Evolutionary conservation across 805 yeast genomes (phyloP), one percentile per base, ranked within the genome.

Genomic region (Priceomyces castillae): DNA sequence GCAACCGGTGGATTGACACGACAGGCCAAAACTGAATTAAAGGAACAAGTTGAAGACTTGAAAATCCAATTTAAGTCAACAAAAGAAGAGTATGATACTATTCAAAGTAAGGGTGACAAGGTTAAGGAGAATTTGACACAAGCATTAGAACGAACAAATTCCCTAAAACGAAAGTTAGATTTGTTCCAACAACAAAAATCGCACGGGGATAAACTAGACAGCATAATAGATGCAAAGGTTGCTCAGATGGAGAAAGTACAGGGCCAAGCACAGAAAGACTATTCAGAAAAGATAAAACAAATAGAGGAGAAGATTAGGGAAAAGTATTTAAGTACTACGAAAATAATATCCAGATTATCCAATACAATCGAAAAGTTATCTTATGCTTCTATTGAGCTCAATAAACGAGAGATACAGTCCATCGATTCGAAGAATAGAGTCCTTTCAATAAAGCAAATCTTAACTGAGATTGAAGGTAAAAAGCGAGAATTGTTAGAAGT

Each of bases 251-350:
- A 60, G 36, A 55, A 52, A 34, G 46, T 73, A 16, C 65, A 68
- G 43, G 50, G 52, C 0, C 77, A 73, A 39, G 57, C 76, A 1
- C 58, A 56, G 19, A 61, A 58, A 40, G 82, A 78, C 50, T 68
- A 71, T 40, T 59, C 71, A 2, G 62, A 61, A 3, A 73, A 70
- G 41, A 69, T 71, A 4, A 54, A 54, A 12, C 61, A 59, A 7
- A 55, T 68, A 9, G 67, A 70, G 34, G 34, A 38, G 1, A 53
- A 57, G 39, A 54, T 70, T 7, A 43, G 49, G 16, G 54, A 52
- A 10, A 51, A 51, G 34, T 57, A 58, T 41, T n/a, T 35, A 6
- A 37, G 46, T 37, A 33, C 41, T 43, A 31, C 63, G 56, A 23
- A 46, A 43, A 28, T 47, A 2, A 56, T 64, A 34, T 33, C 40